Conservation (phyloP, 306 rosid genomes). For the Pterocarpus santalinus region DNA sequence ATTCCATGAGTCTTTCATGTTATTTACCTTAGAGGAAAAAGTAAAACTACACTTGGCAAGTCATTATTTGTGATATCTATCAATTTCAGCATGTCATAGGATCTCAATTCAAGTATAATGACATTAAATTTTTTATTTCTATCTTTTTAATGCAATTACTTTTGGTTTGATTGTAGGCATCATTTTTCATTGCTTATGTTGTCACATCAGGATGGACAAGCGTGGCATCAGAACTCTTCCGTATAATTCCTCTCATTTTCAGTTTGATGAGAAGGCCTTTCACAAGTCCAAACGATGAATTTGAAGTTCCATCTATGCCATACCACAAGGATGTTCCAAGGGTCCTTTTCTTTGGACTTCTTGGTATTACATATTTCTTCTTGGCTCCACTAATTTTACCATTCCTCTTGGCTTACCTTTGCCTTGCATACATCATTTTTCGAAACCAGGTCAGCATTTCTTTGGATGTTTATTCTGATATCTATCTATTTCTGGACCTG, state of each 20-base stretch:
- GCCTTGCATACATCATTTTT: constrained; percentile 79
- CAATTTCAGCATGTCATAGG: constrained; percentile 38
- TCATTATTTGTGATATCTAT: constrained; percentile 12
- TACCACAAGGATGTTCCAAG: constrained; percentile 82
- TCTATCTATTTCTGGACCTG: constrained; percentile 31
- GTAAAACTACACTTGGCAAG: no score
- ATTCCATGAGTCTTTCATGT: constrained; percentile 11
- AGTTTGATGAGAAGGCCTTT: constrained; percentile 72
- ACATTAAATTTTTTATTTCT: constrained; percentile 30
- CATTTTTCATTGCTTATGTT: constrained; percentile 93
- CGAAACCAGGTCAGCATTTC: constrained; percentile 81
- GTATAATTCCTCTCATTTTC: constrained; percentile 66
- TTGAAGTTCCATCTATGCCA: constrained; percentile 74
- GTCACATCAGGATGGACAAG: constrained; percentile 98
- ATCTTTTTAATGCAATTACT: constrained; percentile 45
- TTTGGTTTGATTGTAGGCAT: constrained; percentile 70
- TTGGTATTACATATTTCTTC: constrained; percentile 89
- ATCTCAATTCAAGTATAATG: constrained; percentile 29
- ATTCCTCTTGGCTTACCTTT: constrained; percentile 80
- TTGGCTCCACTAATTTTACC: constrained; percentile 96
- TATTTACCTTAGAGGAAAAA: background rate
- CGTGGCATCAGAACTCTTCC: constrained; percentile 81
- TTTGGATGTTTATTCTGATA: background rate
- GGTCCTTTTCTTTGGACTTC: constrained; percentile 91
- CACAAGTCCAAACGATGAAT: constrained; percentile 55